Percentiles rank a stretch among this genome's conserved stretches.
These are phyloP conservation scores for Omphalea diandra DNA, from an alignment of 441 rosid genomes.

Conservation along the genomic window DNA sequence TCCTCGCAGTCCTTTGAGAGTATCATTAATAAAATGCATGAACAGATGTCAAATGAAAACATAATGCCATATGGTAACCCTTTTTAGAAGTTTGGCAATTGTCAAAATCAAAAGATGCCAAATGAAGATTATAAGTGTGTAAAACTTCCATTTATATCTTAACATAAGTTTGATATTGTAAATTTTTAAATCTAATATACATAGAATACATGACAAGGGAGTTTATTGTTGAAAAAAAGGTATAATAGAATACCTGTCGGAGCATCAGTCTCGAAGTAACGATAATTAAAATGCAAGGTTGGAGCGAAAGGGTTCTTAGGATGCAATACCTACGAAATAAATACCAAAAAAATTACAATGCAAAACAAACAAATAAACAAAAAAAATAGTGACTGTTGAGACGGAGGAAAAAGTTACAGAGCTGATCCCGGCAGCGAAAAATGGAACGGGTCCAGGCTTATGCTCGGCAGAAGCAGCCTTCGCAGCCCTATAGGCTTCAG, in stretches of 20 bases:
- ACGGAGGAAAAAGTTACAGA: constrained; percentile 49
- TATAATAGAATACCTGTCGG: constrained; percentile 58
- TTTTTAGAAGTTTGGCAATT: neutral
- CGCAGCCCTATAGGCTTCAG: constrained; percentile 97
- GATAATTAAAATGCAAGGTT: constrained; percentile 90
- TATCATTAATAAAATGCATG: neutral
- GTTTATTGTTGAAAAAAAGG: neutral
- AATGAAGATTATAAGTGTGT: neutral
- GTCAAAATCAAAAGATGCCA: neutral
- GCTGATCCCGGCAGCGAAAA: constrained; percentile 97
- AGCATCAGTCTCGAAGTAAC: constrained; percentile 96
- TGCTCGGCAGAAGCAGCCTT: constrained; percentile 64
- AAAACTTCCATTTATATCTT: no score
- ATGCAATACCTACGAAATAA: constrained; percentile 72
- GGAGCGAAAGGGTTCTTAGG: constrained; percentile 98
- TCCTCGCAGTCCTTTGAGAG: neutral
- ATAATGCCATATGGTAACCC: neutral
- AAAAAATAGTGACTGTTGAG: neutral
- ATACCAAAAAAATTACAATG: neutral
- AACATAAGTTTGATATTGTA: no score
- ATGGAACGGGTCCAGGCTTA: constrained; percentile 84
- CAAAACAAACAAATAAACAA: neutral
- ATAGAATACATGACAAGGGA: no score
- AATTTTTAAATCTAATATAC: no score
- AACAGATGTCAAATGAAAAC: neutral